Evolutionary conservation across 768 basidiomycete species (phyloP), one percentile per base, ranked within the genome.

Genomic region (Suillus ampliporus): DNA sequence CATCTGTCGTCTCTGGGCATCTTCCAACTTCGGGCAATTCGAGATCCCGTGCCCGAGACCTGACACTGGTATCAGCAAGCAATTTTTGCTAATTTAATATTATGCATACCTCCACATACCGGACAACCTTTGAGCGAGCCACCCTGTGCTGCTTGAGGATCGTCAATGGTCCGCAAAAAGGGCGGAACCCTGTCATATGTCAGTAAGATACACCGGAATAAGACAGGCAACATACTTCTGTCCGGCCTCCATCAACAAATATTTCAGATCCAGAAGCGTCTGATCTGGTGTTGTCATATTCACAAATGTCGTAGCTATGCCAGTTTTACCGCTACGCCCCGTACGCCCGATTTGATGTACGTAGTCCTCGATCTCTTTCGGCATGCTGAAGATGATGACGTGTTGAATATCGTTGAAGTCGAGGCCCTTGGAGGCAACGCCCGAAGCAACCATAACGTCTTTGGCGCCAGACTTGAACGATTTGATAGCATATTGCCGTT

Each of bases 341-440:
- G 97, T 99, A 64, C 97, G 91, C 31, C 97, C 97, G 67, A 99
- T 99, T 77, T 99, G 97, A 80, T 99, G 97, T 56, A 99, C 97
- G 71, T 99, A 99, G 75, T 99, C 97, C 77, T 99, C 97, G 65
- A 99, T 99, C 80, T 99, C 97, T 76, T 99, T 99, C 0, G 97
- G 97, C 97, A 99, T 99, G 35, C 92, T 89, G 76, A 96, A 99
- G 65, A 98, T 99, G 77, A 99, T 98, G 72, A 99, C 96, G 74
- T 98, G 97, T 69, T 98, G 95, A 62, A 99, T 97, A 71, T 99
- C 97, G 75, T 92, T 95, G 78, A 99, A 99, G 77, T 99, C 97
- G 64, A 99, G 86, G 34, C 97, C 97, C 76, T 99, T 99, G 43
- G 95, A 97, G 1, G 97, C 97, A 31, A 99, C 95, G 35, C 96